Evolutionary conservation across 352 stramenopile genomes (phyloP).

Genomic region (Phytophthora vignae): DNA sequence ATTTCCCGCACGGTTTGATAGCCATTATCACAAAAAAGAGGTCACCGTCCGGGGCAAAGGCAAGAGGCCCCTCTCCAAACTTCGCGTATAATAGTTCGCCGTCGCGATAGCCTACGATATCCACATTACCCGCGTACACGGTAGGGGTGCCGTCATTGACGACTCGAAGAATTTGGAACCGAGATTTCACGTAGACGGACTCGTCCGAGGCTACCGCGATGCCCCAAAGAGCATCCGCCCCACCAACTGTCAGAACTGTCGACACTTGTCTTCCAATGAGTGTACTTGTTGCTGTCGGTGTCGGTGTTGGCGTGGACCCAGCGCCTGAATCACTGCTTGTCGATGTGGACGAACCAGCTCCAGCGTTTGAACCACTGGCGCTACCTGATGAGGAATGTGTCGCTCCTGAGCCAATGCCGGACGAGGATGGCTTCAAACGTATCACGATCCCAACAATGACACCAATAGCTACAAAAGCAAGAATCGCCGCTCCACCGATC

Average conservation of each 20-base stretch:
- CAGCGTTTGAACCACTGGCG: neutral
- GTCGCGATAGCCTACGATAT: neutral
- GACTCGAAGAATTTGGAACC: neutral
- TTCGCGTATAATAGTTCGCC: neutral
- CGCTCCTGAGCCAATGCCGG: neutral
- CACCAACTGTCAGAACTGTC: neutral
- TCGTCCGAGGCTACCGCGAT: neutral
- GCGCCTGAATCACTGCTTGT: no score
- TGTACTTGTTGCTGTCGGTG: no score
- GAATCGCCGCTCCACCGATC: neutral
- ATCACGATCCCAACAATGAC: neutral
- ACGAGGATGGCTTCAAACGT: neutral
- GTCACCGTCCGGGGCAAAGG: neutral
- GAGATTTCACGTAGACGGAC: neutral
- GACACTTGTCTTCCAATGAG: neutral
- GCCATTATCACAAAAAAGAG: neutral
- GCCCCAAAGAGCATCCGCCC: neutral
- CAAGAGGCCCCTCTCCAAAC: neutral
- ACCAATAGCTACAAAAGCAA: neutral
- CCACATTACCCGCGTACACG: neutral
- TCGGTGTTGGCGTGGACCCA: no score
- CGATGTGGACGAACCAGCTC: no score
- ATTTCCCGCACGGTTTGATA: neutral
- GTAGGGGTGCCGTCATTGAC: neutral
- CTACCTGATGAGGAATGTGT: neutral